These are phyloP conservation scores for Leccinum variicolor DNA, from an alignment of 768 basidiomycete genomes.

Conservation along the genomic window DNA sequence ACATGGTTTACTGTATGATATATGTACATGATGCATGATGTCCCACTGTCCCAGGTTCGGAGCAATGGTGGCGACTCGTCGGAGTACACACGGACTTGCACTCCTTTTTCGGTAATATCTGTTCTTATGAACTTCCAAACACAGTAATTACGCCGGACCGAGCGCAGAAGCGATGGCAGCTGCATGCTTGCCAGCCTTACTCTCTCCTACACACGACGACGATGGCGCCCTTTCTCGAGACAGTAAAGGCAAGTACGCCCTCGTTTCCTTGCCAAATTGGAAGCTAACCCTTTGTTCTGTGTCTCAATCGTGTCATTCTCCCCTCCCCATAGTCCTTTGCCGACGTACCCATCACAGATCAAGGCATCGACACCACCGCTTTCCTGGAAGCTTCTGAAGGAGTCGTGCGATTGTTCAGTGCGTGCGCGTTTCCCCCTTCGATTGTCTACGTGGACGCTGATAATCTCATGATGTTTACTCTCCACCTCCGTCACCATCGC, in stretches of 20 bases:
- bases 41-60: too few relatives aligned
- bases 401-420: constrained; percentile 88
- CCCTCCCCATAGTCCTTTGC: constrained; percentile 71
- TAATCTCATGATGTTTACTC: not conserved
- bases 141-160: not conserved
- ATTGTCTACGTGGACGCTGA: not conserved
- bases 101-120: not conserved
- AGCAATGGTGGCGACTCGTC: too few relatives aligned
- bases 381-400: constrained; percentile 91
- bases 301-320: not conserved
- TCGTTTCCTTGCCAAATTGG: not conserved
- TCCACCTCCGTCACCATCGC: not conserved
- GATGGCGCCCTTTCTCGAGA: constrained; percentile 77
- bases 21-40: too few relatives aligned
- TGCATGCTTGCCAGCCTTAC: not conserved
- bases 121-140: not conserved
- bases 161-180: not conserved
- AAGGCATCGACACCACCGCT: constrained; percentile 81
- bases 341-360: constrained; percentile 81
- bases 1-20: too few relatives aligned
- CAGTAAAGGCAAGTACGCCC: constrained; percentile 50
- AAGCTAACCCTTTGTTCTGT: not conserved
- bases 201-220: constrained; percentile 10
- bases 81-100: not conserved
- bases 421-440: constrained; percentile 18